Evolutionary conservation across 129 eudicot genomes (phyloP).

Genomic region (Smallanthus sonchifolius): DNA sequence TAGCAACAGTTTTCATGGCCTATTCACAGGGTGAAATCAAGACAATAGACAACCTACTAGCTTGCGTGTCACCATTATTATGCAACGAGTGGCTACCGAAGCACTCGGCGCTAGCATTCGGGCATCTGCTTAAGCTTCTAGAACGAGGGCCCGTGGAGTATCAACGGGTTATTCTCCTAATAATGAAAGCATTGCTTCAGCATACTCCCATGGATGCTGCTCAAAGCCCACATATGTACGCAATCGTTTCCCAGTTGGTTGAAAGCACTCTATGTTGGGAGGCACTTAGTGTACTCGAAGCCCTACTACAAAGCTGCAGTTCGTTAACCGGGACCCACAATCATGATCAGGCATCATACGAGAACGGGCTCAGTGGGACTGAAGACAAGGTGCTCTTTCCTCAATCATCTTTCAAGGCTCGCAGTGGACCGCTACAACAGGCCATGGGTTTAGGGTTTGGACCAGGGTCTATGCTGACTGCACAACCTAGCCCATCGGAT

Average conservation of each 20-base stretch:
- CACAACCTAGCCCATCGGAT: conserved; percentile 42
- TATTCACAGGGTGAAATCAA: conserved; percentile 79
- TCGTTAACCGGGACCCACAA: conserved; percentile 70
- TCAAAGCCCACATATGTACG: conserved; percentile 98
- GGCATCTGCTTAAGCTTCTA: conserved; percentile 76
- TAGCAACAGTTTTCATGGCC: conserved; percentile 77
- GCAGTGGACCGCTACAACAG: conserved; percentile 88
- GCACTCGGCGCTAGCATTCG: conserved; percentile 89
- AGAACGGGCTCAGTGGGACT: conserved; percentile 59
- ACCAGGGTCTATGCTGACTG: conserved; percentile 38
- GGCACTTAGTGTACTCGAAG: conserved; percentile 96
- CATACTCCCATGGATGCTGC: conserved; percentile 96
- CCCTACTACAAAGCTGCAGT: conserved; percentile 94
- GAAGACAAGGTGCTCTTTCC: conserved; percentile 84
- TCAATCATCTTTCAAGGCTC: conserved; percentile 86
- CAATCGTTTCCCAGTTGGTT: conserved; percentile 90
- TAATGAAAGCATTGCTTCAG: conserved; percentile 92
- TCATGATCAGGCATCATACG: conserved; percentile 49
- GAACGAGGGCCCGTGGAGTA: conserved; percentile 92
- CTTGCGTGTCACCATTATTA: conserved; percentile 78
- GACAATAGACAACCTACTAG: conserved; percentile 67
- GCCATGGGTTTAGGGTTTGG: conserved; percentile 72
- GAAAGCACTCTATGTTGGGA: conserved; percentile 98
- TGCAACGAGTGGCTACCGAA: conserved; percentile 95
- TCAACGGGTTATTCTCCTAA: conserved; percentile 82